Percentiles rank a stretch among this genome's conserved stretches.
These are phyloP conservation scores for Rhodotorula sp. DNA, from an alignment of 1,284 basidiomycete genomes.

Conservation along the genomic window DNA sequence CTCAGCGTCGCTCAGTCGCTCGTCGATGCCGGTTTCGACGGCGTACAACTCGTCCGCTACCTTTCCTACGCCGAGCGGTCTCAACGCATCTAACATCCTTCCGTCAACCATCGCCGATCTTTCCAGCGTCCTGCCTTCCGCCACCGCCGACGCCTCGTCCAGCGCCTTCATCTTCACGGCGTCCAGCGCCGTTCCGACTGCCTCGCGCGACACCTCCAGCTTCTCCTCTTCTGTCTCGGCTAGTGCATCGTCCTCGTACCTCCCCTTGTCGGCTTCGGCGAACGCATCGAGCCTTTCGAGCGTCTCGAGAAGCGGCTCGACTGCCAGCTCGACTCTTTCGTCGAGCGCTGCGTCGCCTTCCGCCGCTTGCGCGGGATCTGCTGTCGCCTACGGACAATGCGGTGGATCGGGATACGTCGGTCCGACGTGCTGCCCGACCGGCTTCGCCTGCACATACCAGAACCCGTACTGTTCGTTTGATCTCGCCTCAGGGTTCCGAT, in stretches of 20 bases:
- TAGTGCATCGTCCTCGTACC: not conserved
- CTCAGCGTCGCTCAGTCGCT: not conserved
- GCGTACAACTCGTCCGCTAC: not conserved
- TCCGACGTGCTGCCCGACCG: too few species aligned
- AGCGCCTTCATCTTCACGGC: not conserved
- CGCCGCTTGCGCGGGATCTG: too few species aligned
- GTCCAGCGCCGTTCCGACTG: not conserved
- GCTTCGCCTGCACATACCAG: too few species aligned
- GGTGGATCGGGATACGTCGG: too few species aligned
- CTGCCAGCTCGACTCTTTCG: not conserved
- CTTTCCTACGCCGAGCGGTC: not conserved
- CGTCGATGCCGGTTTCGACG: not conserved
- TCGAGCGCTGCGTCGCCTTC: not conserved
- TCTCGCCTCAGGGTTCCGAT: too few species aligned
- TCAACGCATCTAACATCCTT: not conserved
- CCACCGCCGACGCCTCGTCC: not conserved
- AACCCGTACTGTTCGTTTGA: too few species aligned
- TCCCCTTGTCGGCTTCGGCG: not conserved
- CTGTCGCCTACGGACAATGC: not conserved
- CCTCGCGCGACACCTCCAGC: not conserved
- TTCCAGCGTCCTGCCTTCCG: not conserved
- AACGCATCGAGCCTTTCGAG: not conserved
- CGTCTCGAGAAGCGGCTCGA: not conserved
- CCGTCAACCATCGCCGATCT: not conserved
- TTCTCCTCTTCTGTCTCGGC: not conserved